Evolutionary conservation across 257 asterid species (phyloP).

Genomic region (Buddleja alternifolia): DNA sequence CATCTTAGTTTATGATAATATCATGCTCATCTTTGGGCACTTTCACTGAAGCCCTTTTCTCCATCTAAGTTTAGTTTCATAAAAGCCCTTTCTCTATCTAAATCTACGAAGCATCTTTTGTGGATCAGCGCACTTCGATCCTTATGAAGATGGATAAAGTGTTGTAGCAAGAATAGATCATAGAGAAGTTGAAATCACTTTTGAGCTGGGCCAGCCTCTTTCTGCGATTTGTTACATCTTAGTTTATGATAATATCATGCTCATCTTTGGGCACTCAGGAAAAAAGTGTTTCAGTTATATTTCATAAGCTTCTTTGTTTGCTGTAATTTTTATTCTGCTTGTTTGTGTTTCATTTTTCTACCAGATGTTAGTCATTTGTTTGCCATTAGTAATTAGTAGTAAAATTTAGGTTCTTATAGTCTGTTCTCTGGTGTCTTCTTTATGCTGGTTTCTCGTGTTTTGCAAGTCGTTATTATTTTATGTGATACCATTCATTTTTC

Average conservation of each 20-base stretch:
- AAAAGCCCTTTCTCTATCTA: not conserved
- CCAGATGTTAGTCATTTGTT: not conserved
- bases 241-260: not conserved
- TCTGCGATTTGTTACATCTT: not conserved
- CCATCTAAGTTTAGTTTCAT: not conserved
- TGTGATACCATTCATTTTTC: not conserved
- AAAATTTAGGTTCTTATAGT: constrained; percentile 1
- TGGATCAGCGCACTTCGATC: constrained; percentile 4
- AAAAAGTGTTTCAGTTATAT: not conserved
- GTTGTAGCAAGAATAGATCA: not conserved
- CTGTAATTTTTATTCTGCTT: constrained; percentile 1
- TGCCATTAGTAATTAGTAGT: not conserved
- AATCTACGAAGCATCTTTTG: not conserved
- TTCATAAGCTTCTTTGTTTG: not conserved
- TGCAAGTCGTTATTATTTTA: not conserved
- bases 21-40: not conserved
- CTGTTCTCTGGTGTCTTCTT: not conserved
- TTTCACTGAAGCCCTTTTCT: too few species aligned
- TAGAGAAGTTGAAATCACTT: not conserved
- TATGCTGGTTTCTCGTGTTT: constrained; percentile 13
- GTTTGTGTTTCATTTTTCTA: not conserved
- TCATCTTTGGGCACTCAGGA: not conserved
- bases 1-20: not conserved
- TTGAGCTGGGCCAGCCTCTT: not conserved
- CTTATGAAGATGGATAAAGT: not conserved